These are phyloP conservation scores for Darksidea phi DNA, from an alignment of 495 filamentous ascomycete genomes.

Conservation along the genomic window DNA sequence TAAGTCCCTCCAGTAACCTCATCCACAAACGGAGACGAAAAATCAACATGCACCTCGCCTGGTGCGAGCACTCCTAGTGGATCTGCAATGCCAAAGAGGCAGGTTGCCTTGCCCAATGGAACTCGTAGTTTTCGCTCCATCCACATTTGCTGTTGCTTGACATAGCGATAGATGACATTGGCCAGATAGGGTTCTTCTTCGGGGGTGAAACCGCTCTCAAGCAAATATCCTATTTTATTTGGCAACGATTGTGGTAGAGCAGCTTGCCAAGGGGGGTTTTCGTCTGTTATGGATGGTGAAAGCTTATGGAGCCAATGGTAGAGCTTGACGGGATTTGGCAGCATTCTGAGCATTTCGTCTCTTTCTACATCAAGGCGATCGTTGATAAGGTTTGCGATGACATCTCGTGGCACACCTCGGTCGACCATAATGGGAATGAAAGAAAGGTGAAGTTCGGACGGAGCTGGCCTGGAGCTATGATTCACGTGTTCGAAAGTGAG, in stretches of 20 bases:
- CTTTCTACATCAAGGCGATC: constrained; percentile 61
- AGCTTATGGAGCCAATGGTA: constrained; percentile 57
- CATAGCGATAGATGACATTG: constrained; percentile 54
- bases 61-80: constrained; percentile 67
- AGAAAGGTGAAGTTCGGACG: constrained; percentile 71
- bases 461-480: constrained; percentile 59
- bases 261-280: constrained; percentile 48
- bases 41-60: constrained; percentile 75
- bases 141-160: constrained; percentile 55
- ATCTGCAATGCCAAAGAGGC: constrained; percentile 79
- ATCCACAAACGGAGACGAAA: constrained; percentile 66
- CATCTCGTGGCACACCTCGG: constrained; percentile 55
- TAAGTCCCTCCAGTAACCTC: constrained; percentile 55
- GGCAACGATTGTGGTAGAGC: constrained; percentile 54
- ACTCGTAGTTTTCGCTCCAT: constrained; percentile 67
- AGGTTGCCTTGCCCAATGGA: constrained; percentile 69
- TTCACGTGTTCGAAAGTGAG: constrained; percentile 73
- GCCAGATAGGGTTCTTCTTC: constrained; percentile 59
- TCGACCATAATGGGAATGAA: constrained; percentile 74
- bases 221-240: constrained; percentile 55
- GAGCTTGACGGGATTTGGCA: constrained; percentile 52
- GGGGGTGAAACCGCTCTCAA: constrained; percentile 53
- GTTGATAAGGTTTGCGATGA: constrained; percentile 60
- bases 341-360: constrained; percentile 56
- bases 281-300: constrained; percentile 23